Percentiles rank a stretch among this genome's conserved stretches.
These are phyloP conservation scores for Piper betle DNA, from an alignment of 164 flowering plant genomes.

Conservation along the genomic window DNA sequence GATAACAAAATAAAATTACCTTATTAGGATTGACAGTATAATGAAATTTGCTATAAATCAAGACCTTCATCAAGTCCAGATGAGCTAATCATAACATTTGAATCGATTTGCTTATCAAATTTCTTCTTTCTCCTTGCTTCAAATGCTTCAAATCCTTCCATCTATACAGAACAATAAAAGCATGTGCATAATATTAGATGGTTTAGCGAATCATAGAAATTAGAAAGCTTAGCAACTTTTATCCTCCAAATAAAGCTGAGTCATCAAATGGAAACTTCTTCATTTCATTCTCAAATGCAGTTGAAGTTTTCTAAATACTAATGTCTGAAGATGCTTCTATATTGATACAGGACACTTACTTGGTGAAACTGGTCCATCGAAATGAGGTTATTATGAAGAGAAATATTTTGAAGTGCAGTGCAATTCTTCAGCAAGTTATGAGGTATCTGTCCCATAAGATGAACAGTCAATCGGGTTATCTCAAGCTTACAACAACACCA, in stretches of 20 bases:
- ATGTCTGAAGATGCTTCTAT: not conserved
- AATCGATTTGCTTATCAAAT: conserved; percentile 95
- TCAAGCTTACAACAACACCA: not conserved
- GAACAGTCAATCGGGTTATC: not conserved
- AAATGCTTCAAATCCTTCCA: conserved; percentile 89
- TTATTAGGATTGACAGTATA: not conserved
- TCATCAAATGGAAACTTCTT: not conserved
- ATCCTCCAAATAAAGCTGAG: not conserved
- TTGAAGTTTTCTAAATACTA: not conserved
- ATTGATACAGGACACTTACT: conserved; percentile 18
- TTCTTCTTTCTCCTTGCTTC: conserved; percentile 88
- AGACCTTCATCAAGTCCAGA: conserved; percentile 94
- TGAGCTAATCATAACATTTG: conserved; percentile 91
- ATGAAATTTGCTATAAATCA: conserved; percentile 36
- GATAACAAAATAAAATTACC: not conserved
- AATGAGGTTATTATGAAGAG: conserved; percentile 86
- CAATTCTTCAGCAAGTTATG: conserved; percentile 67
- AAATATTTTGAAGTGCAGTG: conserved; percentile 70
- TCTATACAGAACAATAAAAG: conserved; percentile 23
- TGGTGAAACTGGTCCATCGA: conserved; percentile 90
- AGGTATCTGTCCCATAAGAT: conserved; percentile 49
- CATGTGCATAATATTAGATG: not conserved
- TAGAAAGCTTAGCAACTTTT: not conserved
- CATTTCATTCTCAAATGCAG: not conserved
- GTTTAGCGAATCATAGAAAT: not conserved